Base-by-base conservation (phyloP, 1,139 yeast species). In the Kodamaea alishanica region DNA sequence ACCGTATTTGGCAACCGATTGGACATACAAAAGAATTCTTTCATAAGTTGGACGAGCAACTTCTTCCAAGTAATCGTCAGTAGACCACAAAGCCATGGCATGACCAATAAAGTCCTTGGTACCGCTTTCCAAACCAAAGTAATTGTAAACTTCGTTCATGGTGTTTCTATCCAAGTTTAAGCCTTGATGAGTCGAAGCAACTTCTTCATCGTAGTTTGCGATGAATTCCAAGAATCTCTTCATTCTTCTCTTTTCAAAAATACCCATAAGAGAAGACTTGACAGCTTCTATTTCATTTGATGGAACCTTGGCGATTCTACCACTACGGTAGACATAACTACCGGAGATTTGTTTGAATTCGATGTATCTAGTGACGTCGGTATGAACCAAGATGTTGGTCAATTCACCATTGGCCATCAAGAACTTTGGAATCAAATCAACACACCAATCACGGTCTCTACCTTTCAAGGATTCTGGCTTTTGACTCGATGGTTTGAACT, bases 341-440 rank as follows among this genome's bases (percentile, higher is more conserved):
- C 97, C 98, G 11, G 90, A 81, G 45, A 92, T 86, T 64, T 89
- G 97, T 66, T 92, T 90, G 68, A 94, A 94, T 60, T 92, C 97
- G 56, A 94, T 84, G 63, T 90, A 92, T 50, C 96, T 77, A 23
- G 97, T 90, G 38, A 92, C 98, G 54, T 90, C 92, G 23, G 98
- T 92, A 62, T 90, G 96, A 29, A 86, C 92, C 56, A 92, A 77
- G 53, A 92, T 94, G 63, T 90, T 90, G 52, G 97, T 90, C 67
- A 92, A 77, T 61, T 92, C 99, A 30, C 99, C 99, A 56, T 89
- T 88, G 42, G 97, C 94, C 98, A 92, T 94, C 54, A 94, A 73
- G 54, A 92, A 92, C 69, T 92, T 92, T 37, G 99, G 99, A 55
- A 92, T 89, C 68, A 92, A 74, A 60, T 92, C 99, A 41, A 92